phyloP scores from a whole-genome alignment of 345 rosid species.

The Eutrema heterophyllum region DNA sequence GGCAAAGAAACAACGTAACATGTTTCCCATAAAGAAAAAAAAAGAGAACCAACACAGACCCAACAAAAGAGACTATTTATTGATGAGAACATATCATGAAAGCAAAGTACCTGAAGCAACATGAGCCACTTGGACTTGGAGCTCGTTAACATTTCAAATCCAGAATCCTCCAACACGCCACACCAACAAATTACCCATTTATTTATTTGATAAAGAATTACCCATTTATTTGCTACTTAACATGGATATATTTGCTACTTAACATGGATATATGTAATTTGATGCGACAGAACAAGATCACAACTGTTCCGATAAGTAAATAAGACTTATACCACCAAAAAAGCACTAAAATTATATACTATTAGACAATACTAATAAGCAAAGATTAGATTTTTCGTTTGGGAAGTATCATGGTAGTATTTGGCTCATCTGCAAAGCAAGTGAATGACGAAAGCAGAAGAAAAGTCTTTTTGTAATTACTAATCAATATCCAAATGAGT shows the following conservation, averaged over 20 bases:
- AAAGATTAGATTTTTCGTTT: background rate
- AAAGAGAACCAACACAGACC: background rate
- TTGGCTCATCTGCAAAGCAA: slow-evolving; percentile 8
- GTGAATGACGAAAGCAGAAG: slow-evolving; percentile 8
- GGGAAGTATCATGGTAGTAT: background rate
- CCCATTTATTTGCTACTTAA: background rate
- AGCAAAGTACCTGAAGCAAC: slow-evolving; percentile 10
- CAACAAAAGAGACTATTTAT: slow-evolving; percentile 2
- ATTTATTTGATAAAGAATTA: no score
- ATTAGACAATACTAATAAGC: background rate
- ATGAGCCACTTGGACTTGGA: slow-evolving; percentile 17
- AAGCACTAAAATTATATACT: no score
- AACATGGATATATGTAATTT: background rate
- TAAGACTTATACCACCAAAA: no score
- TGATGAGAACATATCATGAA: slow-evolving; percentile 6
- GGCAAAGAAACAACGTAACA: slow-evolving; percentile 29
- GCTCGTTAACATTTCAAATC: background rate
- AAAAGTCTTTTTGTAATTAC: background rate
- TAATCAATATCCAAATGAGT: slow-evolving; percentile 22
- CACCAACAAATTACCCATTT: no score
- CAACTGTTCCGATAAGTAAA: no score
- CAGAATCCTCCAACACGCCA: no score
- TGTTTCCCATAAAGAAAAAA: slow-evolving; percentile 1
- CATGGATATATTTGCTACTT: background rate
- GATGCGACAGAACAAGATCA: no score